Percentiles rank a stretch among this genome's conserved stretches.
phyloP scores from a whole-genome alignment of 306 rosid species.

The Cicer judaicum region DNA sequence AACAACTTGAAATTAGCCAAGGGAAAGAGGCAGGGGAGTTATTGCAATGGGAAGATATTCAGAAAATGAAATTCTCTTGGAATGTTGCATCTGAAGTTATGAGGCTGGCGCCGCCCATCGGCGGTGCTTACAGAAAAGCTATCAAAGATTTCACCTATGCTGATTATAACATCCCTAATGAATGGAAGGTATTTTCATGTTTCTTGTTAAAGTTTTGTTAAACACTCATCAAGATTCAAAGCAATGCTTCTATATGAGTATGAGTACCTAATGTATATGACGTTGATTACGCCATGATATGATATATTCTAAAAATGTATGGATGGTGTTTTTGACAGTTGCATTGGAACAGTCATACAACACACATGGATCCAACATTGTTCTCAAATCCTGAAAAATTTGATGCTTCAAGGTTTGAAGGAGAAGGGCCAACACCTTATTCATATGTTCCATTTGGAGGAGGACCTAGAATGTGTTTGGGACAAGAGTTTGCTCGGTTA shows the following conservation, averaged over 20 bases:
- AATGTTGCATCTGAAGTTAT: slow-evolving; percentile 57
- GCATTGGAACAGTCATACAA: slow-evolving; percentile 51
- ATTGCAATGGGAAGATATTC: slow-evolving; percentile 62
- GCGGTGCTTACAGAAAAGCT: slow-evolving; percentile 62
- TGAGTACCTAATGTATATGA: too few relatives aligned
- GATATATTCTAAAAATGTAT: not conserved
- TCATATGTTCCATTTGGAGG: slow-evolving; percentile 62
- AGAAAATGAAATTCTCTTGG: slow-evolving; percentile 70
- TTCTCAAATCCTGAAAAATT: slow-evolving; percentile 53
- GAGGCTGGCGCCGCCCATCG: slow-evolving; percentile 55
- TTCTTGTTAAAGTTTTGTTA: not conserved
- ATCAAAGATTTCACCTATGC: slow-evolving; percentile 54
- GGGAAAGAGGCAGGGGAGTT: slow-evolving; percentile 51
- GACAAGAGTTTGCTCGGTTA: slow-evolving; percentile 62
- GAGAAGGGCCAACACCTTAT: slow-evolving; percentile 52
- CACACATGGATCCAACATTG: slow-evolving; percentile 53
- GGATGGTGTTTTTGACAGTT: slow-evolving; percentile 43
- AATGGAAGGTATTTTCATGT: slow-evolving; percentile 58
- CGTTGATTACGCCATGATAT: slow-evolving; percentile 23
- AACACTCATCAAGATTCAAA: too few relatives aligned
- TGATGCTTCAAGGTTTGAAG: slow-evolving; percentile 62
- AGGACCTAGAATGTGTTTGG: slow-evolving; percentile 67
- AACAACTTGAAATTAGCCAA: slow-evolving; percentile 53
- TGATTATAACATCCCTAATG: slow-evolving; percentile 57
- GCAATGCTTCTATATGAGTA: too few relatives aligned